Base-by-base conservation (phyloP, 352 stramenopile genomes). In the Thraustochytrium striatum region DNA sequence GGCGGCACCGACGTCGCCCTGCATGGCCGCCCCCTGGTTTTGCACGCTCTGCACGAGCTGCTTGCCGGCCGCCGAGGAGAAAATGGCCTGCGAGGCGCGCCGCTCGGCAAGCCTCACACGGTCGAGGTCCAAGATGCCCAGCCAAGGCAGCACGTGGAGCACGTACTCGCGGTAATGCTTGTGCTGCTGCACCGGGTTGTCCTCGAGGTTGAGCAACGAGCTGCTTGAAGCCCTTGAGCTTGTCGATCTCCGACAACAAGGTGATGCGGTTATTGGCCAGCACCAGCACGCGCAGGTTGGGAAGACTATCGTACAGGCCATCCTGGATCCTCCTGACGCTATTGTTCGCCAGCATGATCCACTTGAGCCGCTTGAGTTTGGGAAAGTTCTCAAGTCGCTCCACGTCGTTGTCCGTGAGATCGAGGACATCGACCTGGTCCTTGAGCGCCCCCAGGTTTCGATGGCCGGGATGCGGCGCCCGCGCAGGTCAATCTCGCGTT, bases 381-480 rank as follows among this genome's bases (percentile, higher is more conserved):
- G 92, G 92, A 70, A 97, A 96, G 87, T 97, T 97, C 84, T 97
- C 93, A 0, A 97, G 85, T 83, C 92, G 95, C 83, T 94, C 94
- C 75, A 97, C 93, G 81, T 97, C 91, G 82, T 97, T 97, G 84
- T 97, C 93, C 79, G 89, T 94, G 36, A 97, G 85, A 78, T 97
- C 93, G 47, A 97, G 91, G 81, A 91, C 95, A 85, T 97, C 93
- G 69, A 95, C 97, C 19, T 91, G 89, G 82, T 97, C 91, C 87
- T 94, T 91, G 47, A 90, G 94, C 69, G 94, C 91, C 70, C 90
- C 91, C 73, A 97, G 86, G 85, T 96, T 97, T 97, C 92, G 50
- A 97, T 91, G 35, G 91, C 88, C 36, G 91, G 91, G 36, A 93
- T 93, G 84, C 96, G 95, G 33, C 9, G 30, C 93, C 90, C 92